phyloP scores from a whole-genome alignment of 2,329 filamentous ascomycete genomes.

The Alternaria sp. region DNA sequence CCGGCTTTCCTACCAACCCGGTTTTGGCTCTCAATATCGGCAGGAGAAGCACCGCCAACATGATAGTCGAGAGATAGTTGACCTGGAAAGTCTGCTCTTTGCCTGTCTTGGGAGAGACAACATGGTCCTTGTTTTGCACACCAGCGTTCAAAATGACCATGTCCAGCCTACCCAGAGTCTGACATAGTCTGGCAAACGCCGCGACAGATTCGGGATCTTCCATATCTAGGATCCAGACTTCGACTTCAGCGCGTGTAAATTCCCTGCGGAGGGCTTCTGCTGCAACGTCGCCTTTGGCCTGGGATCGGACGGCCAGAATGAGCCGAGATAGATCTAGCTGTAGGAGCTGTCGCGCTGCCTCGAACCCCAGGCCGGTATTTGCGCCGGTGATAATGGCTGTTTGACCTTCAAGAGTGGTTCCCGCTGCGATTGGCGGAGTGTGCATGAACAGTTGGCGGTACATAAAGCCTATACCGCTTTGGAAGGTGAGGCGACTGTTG shows the following conservation, averaged over 20 bases:
- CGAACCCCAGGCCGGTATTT: slow-evolving; percentile 41
- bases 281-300: slow-evolving; percentile 36
- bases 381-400: slow-evolving; percentile 51
- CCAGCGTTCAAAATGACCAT: slow-evolving; percentile 49
- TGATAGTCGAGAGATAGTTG: slow-evolving; percentile 61
- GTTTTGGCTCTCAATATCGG: slow-evolving; percentile 32
- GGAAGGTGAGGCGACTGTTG: slow-evolving; percentile 7
- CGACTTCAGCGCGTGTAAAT: slow-evolving; percentile 19
- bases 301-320: slow-evolving; percentile 40
- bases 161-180: slow-evolving; percentile 21
- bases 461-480: slow-evolving; percentile 9
- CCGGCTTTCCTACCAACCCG: neutral
- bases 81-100: slow-evolving; percentile 58
- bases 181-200: slow-evolving; percentile 22
- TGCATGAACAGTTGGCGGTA: slow-evolving; percentile 9
- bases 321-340: slow-evolving; percentile 22
- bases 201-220: slow-evolving; percentile 27
- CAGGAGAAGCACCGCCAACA: slow-evolving; percentile 59
- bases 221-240: slow-evolving; percentile 40
- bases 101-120: slow-evolving; percentile 22
- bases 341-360: slow-evolving; percentile 30
- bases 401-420: slow-evolving; percentile 28
- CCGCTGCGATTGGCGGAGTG: neutral
- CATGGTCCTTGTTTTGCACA: slow-evolving; percentile 2
- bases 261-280: slow-evolving; percentile 21